Percentiles rank a stretch among this genome's conserved stretches.
These are phyloP conservation scores for Vigna unguiculata DNA, from an alignment of 306 rosid species.

Conservation along the genomic window DNA sequence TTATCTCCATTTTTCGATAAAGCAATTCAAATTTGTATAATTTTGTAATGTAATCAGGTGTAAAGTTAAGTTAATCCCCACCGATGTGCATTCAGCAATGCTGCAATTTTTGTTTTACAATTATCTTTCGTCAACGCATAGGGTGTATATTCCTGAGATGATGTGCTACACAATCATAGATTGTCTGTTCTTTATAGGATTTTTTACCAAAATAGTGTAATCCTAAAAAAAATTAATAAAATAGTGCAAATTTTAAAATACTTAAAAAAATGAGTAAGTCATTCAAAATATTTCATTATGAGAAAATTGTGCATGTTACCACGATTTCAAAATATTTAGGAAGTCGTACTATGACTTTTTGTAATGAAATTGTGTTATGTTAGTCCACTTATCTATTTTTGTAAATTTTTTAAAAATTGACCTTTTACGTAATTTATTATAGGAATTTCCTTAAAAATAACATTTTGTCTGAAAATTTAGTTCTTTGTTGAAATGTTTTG, in stretches of 20 bases:
- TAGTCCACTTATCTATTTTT: too few relatives aligned
- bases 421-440: too few relatives aligned
- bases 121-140: not conserved
- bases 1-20: not conserved
- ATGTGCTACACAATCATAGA: not conserved
- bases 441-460: not conserved
- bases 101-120: not conserved
- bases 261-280: too few relatives aligned
- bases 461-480: not conserved
- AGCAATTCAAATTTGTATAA: slow-evolving; percentile 17
- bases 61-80: slow-evolving; percentile 22
- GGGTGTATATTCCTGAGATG: not conserved
- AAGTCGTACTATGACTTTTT: too few relatives aligned
- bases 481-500: not conserved
- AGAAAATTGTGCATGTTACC: too few relatives aligned
- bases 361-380: too few relatives aligned
- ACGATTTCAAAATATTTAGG: too few relatives aligned
- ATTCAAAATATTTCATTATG: too few relatives aligned
- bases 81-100: not conserved
- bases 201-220: too few relatives aligned
- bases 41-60: not conserved
- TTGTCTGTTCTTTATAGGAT: not conserved
- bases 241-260: too few relatives aligned
- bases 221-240: too few relatives aligned
- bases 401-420: too few relatives aligned